These are phyloP conservation scores for Macroventuria anomochaeta DNA, from an alignment of 2,329 filamentous ascomycete species.

Conservation along the genomic window DNA sequence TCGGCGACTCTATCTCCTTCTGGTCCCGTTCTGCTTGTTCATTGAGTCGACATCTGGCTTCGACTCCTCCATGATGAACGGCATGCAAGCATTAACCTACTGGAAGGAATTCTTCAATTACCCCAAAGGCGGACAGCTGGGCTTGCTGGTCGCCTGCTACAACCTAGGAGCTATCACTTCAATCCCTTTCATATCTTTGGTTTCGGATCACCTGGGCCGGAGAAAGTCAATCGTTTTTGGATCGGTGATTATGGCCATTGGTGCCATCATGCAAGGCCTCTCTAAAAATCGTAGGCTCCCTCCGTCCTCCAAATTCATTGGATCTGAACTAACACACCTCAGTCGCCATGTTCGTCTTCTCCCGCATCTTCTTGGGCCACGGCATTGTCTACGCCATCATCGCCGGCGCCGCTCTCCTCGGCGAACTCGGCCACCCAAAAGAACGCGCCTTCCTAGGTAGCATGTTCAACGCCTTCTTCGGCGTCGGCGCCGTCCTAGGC, in stretches of 20 bases:
- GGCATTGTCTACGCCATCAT: slow-evolving; percentile 71
- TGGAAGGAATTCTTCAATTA: slow-evolving; percentile 58
- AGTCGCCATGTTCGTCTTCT: slow-evolving; percentile 62
- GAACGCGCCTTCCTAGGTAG: slow-evolving; percentile 70
- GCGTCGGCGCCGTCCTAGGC: slow-evolving; percentile 63
- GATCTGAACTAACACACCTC: background rate
- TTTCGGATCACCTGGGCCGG: slow-evolving; percentile 63
- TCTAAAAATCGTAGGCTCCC: slow-evolving; percentile 49
- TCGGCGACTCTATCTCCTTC: slow-evolving; percentile 61
- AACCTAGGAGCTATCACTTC: slow-evolving; percentile 65
- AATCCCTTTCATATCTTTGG: slow-evolving; percentile 63
- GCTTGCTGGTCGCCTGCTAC: slow-evolving; percentile 66
- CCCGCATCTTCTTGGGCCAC: slow-evolving; percentile 70
- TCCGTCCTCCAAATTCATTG: background rate
- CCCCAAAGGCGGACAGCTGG: slow-evolving; percentile 56
- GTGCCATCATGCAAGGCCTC: slow-evolving; percentile 63
- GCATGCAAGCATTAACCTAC: slow-evolving; percentile 38
- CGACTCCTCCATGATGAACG: slow-evolving; percentile 58
- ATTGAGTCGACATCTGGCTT: slow-evolving; percentile 69
- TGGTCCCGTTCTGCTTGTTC: slow-evolving; percentile 67
- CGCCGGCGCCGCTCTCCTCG: slow-evolving; percentile 67
- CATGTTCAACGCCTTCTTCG: slow-evolving; percentile 74
- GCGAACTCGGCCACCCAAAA: slow-evolving; percentile 72
- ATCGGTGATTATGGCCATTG: slow-evolving; percentile 61
- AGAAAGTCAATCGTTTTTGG: slow-evolving; percentile 65